Evolutionary conservation across 1,284 basidiomycete genomes (phyloP).

Genomic region (Leccinum fuscescens): DNA sequence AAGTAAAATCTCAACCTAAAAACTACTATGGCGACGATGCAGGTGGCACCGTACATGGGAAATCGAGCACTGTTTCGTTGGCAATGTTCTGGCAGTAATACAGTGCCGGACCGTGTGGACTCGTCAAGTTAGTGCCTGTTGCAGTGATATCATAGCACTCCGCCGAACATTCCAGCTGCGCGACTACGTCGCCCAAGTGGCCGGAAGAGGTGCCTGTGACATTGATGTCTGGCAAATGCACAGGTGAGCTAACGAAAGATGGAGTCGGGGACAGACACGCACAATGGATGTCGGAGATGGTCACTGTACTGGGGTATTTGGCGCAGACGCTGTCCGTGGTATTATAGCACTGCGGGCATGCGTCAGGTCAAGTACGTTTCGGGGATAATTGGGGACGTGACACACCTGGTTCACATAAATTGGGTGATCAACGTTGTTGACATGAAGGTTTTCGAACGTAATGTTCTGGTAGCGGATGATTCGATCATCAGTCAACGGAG

Average conservation of each 20-base stretch:
- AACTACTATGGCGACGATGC: conserved; percentile 56
- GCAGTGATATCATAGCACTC: conserved; percentile 25
- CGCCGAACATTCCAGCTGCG: conserved; percentile 33
- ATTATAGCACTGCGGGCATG: conserved; percentile 37
- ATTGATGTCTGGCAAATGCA: conserved; percentile 22
- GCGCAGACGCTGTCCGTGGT: conserved; percentile 31
- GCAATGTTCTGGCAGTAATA: conserved; percentile 25
- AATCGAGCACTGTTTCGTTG: conserved; percentile 84
- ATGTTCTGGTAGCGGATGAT: conserved; percentile 31
- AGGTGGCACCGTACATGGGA: conserved; percentile 95
- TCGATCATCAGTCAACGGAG: background rate
- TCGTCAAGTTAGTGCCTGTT: conserved; percentile 13
- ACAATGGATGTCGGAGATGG: conserved; percentile 36
- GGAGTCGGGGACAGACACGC: background rate
- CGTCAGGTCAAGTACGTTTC: conserved; percentile 5
- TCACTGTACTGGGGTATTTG: conserved; percentile 35
- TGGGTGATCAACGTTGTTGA: conserved; percentile 44
- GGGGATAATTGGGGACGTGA: background rate
- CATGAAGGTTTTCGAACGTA: conserved; percentile 39
- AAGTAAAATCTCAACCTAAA: too few species aligned
- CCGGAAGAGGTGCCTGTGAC: conserved; percentile 35
- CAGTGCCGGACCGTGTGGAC: conserved; percentile 3
- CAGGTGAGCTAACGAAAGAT: conserved; percentile 3
- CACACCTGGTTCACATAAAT: conserved; percentile 27
- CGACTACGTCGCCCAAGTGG: conserved; percentile 31